Conservation (phyloP, 2,329 filamentous ascomycete genomes). For the Diaporthe destruens region DNA sequence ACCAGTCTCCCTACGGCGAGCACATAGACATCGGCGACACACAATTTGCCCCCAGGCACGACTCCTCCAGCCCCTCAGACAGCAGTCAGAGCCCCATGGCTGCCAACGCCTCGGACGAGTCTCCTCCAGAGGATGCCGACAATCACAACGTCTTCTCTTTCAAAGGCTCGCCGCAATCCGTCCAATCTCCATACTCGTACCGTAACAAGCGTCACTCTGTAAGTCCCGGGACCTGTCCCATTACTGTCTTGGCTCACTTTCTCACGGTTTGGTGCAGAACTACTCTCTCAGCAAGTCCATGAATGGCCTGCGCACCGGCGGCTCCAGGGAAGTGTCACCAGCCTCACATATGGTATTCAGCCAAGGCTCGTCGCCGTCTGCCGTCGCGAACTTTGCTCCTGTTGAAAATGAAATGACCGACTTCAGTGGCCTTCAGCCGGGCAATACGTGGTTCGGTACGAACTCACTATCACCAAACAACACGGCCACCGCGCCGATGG, state of each 20-base stretch:
- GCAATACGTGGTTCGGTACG: slow-evolving; percentile 38
- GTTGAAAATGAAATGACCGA: slow-evolving; percentile 55
- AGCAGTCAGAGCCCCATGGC: slow-evolving; percentile 64
- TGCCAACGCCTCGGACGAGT: slow-evolving; percentile 45
- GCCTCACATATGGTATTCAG: slow-evolving; percentile 64
- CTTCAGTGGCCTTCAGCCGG: slow-evolving; percentile 46
- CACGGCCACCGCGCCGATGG: slow-evolving; percentile 52
- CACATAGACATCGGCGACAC: slow-evolving; percentile 52
- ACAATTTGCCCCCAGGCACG: slow-evolving; percentile 44
- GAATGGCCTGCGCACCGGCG: slow-evolving; percentile 60
- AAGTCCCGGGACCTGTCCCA: slow-evolving; percentile 41
- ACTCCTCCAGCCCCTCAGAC: slow-evolving; percentile 42
- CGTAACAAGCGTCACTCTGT: slow-evolving; percentile 61
- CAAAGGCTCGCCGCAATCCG: slow-evolving; percentile 38
- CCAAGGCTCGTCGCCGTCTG: slow-evolving; percentile 65
- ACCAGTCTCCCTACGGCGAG: slow-evolving; percentile 46
- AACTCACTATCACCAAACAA: slow-evolving; percentile 42
- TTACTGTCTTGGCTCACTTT: slow-evolving; percentile 1
- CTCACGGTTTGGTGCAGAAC: slow-evolving; percentile 57
- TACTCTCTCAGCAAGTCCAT: slow-evolving; percentile 64
- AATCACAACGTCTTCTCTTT: slow-evolving; percentile 35
- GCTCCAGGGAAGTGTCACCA: slow-evolving; percentile 68
- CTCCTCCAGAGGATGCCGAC: slow-evolving; percentile 25
- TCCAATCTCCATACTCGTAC: slow-evolving; percentile 29
- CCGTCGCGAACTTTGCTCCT: slow-evolving; percentile 62